Evolutionary conservation across 2,329 filamentous ascomycete genomes (phyloP), one percentile per base, ranked within the genome.

Genomic region (Proliferodiscus dingleyae): DNA sequence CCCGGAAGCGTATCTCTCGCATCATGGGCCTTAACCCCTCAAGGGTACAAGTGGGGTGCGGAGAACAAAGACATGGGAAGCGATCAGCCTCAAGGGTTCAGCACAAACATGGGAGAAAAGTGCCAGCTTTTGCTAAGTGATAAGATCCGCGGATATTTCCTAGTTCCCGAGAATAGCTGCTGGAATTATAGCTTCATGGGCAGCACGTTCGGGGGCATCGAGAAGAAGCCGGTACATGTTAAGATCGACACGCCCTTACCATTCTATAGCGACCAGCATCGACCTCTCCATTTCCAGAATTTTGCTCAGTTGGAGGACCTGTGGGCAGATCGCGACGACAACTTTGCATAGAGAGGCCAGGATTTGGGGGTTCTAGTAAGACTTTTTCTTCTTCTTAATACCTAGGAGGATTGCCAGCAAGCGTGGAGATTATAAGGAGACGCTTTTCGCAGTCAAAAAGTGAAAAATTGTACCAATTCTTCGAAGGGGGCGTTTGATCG

Each of bases 101-200:
- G 83, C 47, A 94, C 89, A 21, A 81, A 74, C 47, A 95, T 97
- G 80, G 93, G 93, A 42, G 87, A 94, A 68, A 97, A 97, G 72
- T 89, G 89, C 58, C 95, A 98, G 71, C 73, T 98, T 45, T 72
- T 98, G 22, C 78, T 98, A 43, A 94, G 87, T 54, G 91, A 96
- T 59, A 87, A 90, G 66, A 95, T 96, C 65, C 81, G 87, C 57
- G 94, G 93, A 22, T 97, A 90, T 73, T 98, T 98, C 80, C 72
- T 98, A 45, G 89, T 97, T 18, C 93, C 93, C 0, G 90, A 96
- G 62, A 84, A 85, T 44, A 83, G 83, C 52, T 77, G 85, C 50
- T 98, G 93, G 93, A 98, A 98, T 69, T 98, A 96, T 72, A 93
- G 87, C 66, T 98, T 98, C 75, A 89, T 97, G 83, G 93, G 93